Base-by-base conservation (phyloP, 78 protist genomes). In the Anaeramoeba flamelloides region DNA sequence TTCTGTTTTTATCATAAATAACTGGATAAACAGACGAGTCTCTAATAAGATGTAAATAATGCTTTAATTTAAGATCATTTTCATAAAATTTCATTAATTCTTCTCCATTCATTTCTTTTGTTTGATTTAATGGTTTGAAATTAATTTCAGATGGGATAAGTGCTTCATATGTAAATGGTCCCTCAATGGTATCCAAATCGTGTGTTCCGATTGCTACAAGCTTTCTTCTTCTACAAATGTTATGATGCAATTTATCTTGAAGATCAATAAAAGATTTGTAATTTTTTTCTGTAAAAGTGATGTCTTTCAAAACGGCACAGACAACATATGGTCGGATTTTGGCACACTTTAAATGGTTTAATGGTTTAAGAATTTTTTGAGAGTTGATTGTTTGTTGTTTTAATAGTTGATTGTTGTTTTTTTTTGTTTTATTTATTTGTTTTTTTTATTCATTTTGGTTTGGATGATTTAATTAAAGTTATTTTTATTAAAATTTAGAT, bases 141-240 rank as follows among this genome's bases (percentile, higher is more conserved):
- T n/a, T 12, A 79, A 97, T 95, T 38, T 94, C 93, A 75, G 74
- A 31, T 34, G 97, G 96, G 36, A 86, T 76, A 1, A 80, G 84
- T 0, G 97, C 96, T 36, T 82, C 82, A 83, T 95, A 94, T 3
- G 74, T 2, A 87, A 93, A 94, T 37, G 98, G 96, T 0, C 90
- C 93, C 74, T 78, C 77, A n/a, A 98, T 34, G 0, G 90, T 94
- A 83, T 91, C 95, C 36, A 98, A 86, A 83, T 98, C 99, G 83
- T 98, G 99, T n/a, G 99, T 97, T 78, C 99, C 99, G 78, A 98
- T 93, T 39, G 99, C 95, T 2, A 93, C 98, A 0, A 97, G 87
- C 8, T 95, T 78, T 65, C 99, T 86, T 86, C 88, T 85, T 40
- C 91, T 86, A 34, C 76, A 1, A 3, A 80, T 74, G 87, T 94